Evolutionary conservation across 2,329 filamentous ascomycete genomes (phyloP).

Genomic region (Myriosclerotinia curreyana): DNA sequence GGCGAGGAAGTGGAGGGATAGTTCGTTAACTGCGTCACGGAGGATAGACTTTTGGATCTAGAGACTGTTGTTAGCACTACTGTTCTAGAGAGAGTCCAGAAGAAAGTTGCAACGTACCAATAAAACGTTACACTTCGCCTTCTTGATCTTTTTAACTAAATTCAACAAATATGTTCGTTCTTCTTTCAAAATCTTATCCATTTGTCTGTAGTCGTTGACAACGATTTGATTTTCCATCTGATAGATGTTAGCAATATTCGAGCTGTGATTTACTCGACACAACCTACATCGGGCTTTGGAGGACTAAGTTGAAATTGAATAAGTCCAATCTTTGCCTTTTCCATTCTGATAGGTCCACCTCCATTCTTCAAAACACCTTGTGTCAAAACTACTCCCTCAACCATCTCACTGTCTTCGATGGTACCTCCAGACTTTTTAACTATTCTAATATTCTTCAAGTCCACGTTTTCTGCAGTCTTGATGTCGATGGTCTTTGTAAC

Average conservation of each 20-base stretch:
- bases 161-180: conserved; percentile 97
- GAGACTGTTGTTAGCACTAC: conserved; percentile 44
- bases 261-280: not conserved
- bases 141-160: conserved; percentile 99
- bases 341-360: conserved; percentile 85
- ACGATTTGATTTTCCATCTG: conserved; percentile 99
- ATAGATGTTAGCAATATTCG: conserved; percentile 27
- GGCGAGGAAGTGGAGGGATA: conserved; percentile 94
- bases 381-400: conserved; percentile 89
- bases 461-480: conserved; percentile 93
- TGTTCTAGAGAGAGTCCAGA: not conserved
- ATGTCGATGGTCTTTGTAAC: conserved; percentile 94
- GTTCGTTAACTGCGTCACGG: conserved; percentile 94
- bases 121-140: conserved; percentile 94
- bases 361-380: conserved; percentile 93
- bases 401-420: conserved; percentile 96
- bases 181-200: conserved; percentile 99
- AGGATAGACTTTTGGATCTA: conserved; percentile 98
- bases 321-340: conserved; percentile 94
- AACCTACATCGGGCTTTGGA: conserved; percentile 85
- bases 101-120: conserved; percentile 6
- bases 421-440: conserved; percentile 97
- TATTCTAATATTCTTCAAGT: conserved; percentile 93
- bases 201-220: conserved; percentile 98
- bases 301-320: conserved; percentile 99